phyloP scores from a whole-genome alignment of 2,329 filamentous ascomycete species.

The Zymoseptoria tritici region DNA sequence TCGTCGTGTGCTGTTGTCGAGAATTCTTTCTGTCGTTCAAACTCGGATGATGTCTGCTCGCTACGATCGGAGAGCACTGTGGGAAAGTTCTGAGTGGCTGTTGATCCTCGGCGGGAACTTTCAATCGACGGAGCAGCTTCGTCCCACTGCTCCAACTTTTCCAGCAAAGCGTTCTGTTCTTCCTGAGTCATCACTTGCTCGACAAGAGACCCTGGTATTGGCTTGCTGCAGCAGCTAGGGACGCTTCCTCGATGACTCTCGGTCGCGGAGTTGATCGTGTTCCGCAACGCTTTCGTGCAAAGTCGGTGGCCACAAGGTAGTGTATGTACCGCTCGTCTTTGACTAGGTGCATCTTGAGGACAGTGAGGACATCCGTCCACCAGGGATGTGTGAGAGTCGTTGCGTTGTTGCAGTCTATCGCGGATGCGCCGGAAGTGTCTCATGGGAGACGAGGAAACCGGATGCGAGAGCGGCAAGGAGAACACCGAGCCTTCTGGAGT shows the following conservation, averaged over 20 bases:
- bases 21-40: slow-evolving; percentile 8
- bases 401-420: slow-evolving; percentile 22
- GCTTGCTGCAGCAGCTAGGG: slow-evolving; percentile 36
- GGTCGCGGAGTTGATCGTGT: slow-evolving; percentile 31
- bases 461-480: slow-evolving; percentile 25
- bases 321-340: slow-evolving; percentile 22
- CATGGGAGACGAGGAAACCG: slow-evolving; percentile 20
- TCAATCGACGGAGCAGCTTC: slow-evolving; percentile 16
- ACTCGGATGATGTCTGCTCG: background rate
- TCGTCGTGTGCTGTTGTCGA: slow-evolving; percentile 11
- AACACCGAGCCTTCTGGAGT: slow-evolving; percentile 27
- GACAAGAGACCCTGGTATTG: slow-evolving; percentile 34
- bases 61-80: background rate
- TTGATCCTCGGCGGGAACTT: slow-evolving; percentile 11
- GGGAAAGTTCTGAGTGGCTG: slow-evolving; percentile 10
- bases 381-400: slow-evolving; percentile 20
- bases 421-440: slow-evolving; percentile 28
- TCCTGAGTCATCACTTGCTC: slow-evolving; percentile 32
- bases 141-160: slow-evolving; percentile 28
- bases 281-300: slow-evolving; percentile 28
- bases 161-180: slow-evolving; percentile 31
- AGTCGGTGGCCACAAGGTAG: slow-evolving; percentile 30
- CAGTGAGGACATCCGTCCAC: slow-evolving; percentile 28
- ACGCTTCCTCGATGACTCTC: slow-evolving; percentile 25
- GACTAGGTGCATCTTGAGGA: slow-evolving; percentile 19